Conservation (phyloP, 2,329 filamentous ascomycete genomes). For the Beauveria rudraprayagi region DNA sequence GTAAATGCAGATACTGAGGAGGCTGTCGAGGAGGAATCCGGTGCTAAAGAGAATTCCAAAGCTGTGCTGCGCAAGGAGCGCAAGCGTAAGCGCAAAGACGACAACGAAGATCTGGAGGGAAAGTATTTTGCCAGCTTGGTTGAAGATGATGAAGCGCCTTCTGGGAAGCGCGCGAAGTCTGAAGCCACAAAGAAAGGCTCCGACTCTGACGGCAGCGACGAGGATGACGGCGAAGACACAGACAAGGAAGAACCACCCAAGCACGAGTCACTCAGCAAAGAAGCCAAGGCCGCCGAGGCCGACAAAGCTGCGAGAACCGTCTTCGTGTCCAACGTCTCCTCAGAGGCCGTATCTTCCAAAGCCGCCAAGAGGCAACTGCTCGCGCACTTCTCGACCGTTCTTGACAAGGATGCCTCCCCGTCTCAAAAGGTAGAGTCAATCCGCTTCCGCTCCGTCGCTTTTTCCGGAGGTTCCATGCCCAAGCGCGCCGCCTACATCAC, state of each 20-base stretch:
- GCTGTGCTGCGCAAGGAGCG: slow-evolving; percentile 36
- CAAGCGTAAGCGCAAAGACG: slow-evolving; percentile 60
- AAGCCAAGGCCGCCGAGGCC: slow-evolving; percentile 53
- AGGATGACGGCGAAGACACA: slow-evolving; percentile 36
- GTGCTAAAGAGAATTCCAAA: slow-evolving; percentile 31
- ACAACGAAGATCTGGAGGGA: slow-evolving; percentile 62
- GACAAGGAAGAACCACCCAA: slow-evolving; percentile 38
- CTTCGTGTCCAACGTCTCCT: slow-evolving; percentile 87
- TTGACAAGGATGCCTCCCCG: slow-evolving; percentile 43
- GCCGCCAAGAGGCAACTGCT: slow-evolving; percentile 69
- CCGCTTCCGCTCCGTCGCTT: slow-evolving; percentile 89
- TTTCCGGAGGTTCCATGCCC: slow-evolving; percentile 66
- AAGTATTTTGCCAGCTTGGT: slow-evolving; percentile 61
- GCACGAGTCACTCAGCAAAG: slow-evolving; percentile 49
- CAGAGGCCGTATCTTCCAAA: slow-evolving; percentile 73
- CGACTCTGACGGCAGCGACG: slow-evolving; percentile 24
- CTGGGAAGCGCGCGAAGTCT: slow-evolving; percentile 46
- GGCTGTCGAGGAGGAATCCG: slow-evolving; percentile 31
- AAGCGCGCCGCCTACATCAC: slow-evolving; percentile 94
- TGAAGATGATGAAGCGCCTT: slow-evolving; percentile 48
- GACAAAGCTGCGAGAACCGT: slow-evolving; percentile 86
- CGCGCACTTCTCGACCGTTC: slow-evolving; percentile 68
- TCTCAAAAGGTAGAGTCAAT: slow-evolving; percentile 78
- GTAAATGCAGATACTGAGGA: slow-evolving; percentile 17
- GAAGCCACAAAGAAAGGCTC: slow-evolving; percentile 23